Percentiles rank a stretch among this genome's conserved stretches.
These are phyloP conservation scores for Populus hybrid DNA, from an alignment of 441 rosid species.

Conservation along the genomic window DNA sequence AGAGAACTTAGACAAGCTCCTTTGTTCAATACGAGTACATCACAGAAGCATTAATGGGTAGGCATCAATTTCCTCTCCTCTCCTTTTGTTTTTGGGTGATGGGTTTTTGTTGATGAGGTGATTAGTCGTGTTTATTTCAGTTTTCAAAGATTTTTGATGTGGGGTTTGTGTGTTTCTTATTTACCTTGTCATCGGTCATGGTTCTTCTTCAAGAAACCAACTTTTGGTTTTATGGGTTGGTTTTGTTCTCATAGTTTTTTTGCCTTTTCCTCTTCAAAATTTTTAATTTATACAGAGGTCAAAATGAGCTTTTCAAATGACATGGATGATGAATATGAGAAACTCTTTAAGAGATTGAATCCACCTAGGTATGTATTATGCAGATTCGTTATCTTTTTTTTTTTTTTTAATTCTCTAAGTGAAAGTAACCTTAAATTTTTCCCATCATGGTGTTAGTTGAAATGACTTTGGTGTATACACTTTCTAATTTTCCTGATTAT, in stretches of 20 bases:
- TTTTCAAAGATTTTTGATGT: background rate
- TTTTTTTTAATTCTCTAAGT: background rate
- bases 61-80: background rate
- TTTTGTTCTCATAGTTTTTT: constrained; percentile 8
- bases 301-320: constrained; percentile 58
- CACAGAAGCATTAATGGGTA: background rate
- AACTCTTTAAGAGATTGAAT: constrained; percentile 72
- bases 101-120: background rate
- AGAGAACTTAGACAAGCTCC: background rate
- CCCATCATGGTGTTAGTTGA: too few species aligned
- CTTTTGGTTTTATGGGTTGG: constrained; percentile 22
- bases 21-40: background rate
- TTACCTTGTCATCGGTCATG: background rate
- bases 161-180: constrained; percentile 14
- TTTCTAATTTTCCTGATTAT: too few species aligned
- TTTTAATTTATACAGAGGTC: constrained; percentile 33
- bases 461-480: too few species aligned
- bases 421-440: constrained; percentile 6
- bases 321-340: constrained; percentile 77
- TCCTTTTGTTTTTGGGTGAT: constrained; percentile 1
- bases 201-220: background rate
- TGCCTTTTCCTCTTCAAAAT: background rate
- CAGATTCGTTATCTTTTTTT: background rate
- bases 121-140: background rate
- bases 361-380: constrained; percentile 60